Base-by-base conservation (phyloP, 495 filamentous ascomycete genomes). In the Hyaloscypha variabilis region DNA sequence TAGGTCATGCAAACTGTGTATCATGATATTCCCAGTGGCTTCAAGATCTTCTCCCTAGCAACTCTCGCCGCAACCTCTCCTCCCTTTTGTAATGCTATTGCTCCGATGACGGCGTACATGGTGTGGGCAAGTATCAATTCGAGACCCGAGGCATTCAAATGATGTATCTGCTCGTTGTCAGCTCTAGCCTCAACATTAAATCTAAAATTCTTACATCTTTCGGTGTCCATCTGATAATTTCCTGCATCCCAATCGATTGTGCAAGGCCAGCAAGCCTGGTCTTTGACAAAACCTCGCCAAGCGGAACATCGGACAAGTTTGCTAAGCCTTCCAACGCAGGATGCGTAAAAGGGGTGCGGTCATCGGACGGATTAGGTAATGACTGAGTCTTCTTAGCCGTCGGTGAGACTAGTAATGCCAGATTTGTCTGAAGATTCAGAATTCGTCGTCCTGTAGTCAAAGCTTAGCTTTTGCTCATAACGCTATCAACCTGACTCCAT, bases 201-300 rank as follows among this genome's bases (percentile, higher is more conserved):
- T 58, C 19, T 46, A 8, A 8, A 25, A 13, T 34, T 72, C 88
- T 72, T 79, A 97, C 94, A 76, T 87, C 82, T 73, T 83, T 85
- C 17, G 95, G 95, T 69, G 88, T 90, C 95, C 95, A 99, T 77
- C 95, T 84, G 65, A 94, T 74, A 23, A 97, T 92, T 10, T 82
- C 80, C 52, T 80, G 68, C 70, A 98, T 73, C 2, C 91, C 89
- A 59, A 91, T 87, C n/a, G 85, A 81, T 24, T 81, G 70, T 28
- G 89, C 92, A 60, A 98, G 74, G 54, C 80, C 76, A 51, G 87
- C 83, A 52, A 96, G 66, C 71, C 90, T 88, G 8, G 77, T 71
- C 53, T 85, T 85, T 39, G 82, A 78, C 49, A 90, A 77, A 14
- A 85, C 72, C 36, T 84, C 79, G 69, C 82, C 85, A 5, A 87